phyloP scores from a whole-genome alignment of 2,329 filamentous ascomycete genomes.

The Talaromyces sp. region DNA sequence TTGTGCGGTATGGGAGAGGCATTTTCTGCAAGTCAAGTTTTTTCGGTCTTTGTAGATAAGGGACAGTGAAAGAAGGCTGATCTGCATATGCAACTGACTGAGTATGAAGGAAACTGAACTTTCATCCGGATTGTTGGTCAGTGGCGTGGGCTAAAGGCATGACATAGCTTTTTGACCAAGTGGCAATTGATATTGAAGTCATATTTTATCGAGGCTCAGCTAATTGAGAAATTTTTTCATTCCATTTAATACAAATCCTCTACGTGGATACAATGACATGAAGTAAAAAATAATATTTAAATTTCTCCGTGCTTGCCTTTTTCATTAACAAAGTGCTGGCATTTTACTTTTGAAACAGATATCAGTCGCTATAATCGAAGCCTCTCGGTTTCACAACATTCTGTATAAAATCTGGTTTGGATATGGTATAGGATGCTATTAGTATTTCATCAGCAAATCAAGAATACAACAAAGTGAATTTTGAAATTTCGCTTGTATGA shows the following conservation, averaged over 20 bases:
- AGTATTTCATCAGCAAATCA: not conserved
- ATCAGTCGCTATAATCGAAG: not conserved
- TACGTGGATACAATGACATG: not conserved
- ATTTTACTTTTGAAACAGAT: not conserved
- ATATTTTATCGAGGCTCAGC: not conserved
- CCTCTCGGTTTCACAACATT: not conserved
- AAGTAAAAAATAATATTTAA: not conserved
- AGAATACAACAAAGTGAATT: not conserved
- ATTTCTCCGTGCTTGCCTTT: not conserved
- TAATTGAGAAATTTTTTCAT: too few species aligned
- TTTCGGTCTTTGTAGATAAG: not conserved
- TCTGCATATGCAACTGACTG: not conserved
- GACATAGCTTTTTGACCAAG: not conserved
- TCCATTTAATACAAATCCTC: too few species aligned
- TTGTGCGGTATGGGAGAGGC: slow-evolving; percentile 9
- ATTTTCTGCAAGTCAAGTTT: not conserved
- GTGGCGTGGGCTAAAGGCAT: not conserved
- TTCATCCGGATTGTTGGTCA: not conserved
- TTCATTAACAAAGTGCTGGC: too few species aligned
- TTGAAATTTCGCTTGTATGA: not conserved
- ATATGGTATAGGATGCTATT: not conserved
- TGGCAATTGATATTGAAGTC: not conserved
- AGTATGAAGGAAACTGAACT: not conserved
- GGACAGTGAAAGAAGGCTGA: not conserved
- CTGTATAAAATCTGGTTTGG: not conserved